A percentile compares a stretch with the other conserved stretches of the same genome.
Evolutionary conservation across 2,329 filamentous ascomycete species (phyloP).

Genomic region (Chalara sp.): DNA sequence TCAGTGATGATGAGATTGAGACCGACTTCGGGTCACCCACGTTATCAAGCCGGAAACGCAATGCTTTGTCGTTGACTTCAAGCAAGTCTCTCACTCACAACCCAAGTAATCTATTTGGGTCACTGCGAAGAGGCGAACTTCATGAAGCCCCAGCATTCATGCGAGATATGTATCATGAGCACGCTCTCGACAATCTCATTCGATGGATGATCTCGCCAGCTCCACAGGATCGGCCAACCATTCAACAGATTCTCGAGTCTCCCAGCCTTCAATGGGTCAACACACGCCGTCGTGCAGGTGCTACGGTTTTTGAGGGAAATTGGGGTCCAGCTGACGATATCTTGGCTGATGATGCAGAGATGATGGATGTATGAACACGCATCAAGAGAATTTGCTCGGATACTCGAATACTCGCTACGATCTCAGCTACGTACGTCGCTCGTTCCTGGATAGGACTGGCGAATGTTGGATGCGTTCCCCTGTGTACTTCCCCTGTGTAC

Average conservation of each 20-base stretch:
- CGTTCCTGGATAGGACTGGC: constrained; percentile 25
- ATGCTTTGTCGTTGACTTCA: constrained; percentile 15
- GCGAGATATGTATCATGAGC: constrained; percentile 63
- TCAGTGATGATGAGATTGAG: constrained; percentile 33
- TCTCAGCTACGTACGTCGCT: constrained; percentile 14
- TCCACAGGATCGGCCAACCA: constrained; percentile 64
- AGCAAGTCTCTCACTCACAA: constrained; percentile 26
- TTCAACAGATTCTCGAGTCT: constrained; percentile 65
- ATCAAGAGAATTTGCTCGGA: constrained; percentile 1
- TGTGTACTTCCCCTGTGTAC: constrained; percentile 17
- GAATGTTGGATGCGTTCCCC: constrained; percentile 21
- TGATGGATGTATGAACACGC: constrained; percentile 28
- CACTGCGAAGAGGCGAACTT: constrained; percentile 46
- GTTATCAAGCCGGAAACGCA: constrained; percentile 22
- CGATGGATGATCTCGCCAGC: constrained; percentile 80
- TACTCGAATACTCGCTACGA: constrained; percentile 10
- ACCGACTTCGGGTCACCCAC: constrained; percentile 31
- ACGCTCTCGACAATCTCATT: constrained; percentile 78
- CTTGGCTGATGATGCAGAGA: constrained; percentile 29
- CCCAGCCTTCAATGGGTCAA: constrained; percentile 77
- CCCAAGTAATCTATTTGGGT: constrained; percentile 28
- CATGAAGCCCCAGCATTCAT: constrained; percentile 78
- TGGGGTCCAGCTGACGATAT: constrained; percentile 72
- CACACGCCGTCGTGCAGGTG: constrained; percentile 70
- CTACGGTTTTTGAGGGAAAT: constrained; percentile 93